Base-by-base conservation (phyloP, 805 yeast genomes). In the Candida nanaspora region DNA sequence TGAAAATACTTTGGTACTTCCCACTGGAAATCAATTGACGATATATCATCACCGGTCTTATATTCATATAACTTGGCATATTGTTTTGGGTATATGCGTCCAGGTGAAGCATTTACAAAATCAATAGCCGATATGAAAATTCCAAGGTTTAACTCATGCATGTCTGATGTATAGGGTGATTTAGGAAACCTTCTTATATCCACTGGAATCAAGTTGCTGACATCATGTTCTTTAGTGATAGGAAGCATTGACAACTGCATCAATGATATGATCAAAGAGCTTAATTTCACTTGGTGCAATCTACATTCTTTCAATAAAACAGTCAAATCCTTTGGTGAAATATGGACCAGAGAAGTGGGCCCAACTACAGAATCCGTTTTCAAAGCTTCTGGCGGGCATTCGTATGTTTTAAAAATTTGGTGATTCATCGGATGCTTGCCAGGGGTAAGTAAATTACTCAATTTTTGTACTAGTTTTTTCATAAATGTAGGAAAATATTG, bases 161-260 rank as follows among this genome's bases (percentile, higher is more conserved):
- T 14, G 4, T n/a, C 18, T 14, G 32, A 15, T 29, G n/a, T 29
- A 29, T 29, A 29, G 5, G 32, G 32, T 10, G 32, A 10, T n/a
- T 10, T 38, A 37, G 31, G 62, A 47, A 11, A 51, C 18, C 35
- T 50, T 31, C 9, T 42, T 39, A 16, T 40, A 29, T 29, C 32
- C 6, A 43, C 48, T 4, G 62, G 61, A 32, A 57, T 40, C 0
- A 35, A 29, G 18, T 29, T 44, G 3, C 8, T 6, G 2, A 16
- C 3, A 1, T 51, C 43, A 30, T 49, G 50, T 10, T 44, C 31
- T 7, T 37, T 35, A 8, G 43, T 38, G 7, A 46, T 18, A 3
- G 52, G 46, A 8, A 32, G 7, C 19, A 47, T 9, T 5, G 51
- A 42, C 14, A 37, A 9, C 5, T 41, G 45, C n/a, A 41, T 14